Evolutionary conservation across 805 yeast species (phyloP), one percentile per base, ranked within the genome.

Genomic region (Brettanomyces sp.): DNA sequence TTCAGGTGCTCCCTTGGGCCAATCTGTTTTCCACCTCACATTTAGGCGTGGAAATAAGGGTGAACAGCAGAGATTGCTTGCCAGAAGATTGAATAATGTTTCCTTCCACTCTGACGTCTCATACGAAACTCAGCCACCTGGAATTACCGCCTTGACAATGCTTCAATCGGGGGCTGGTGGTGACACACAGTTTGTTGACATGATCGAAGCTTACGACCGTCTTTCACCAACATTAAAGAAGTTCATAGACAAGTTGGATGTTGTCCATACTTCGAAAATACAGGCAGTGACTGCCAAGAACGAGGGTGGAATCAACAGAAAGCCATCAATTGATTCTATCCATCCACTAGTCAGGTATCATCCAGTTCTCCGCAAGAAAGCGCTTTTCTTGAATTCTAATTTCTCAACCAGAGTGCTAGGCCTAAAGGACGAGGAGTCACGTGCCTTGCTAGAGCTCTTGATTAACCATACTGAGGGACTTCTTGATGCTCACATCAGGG

Each of bases 131-230:
- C 86, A 80, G 60, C 83, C 89, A 6, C 85, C 90, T 12, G 84
- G 84, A 13, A 68, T 75, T 47, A 84, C 95, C 0, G 74, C 81
- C 50, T 79, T 85, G 56, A 69, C 77, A 18, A 77, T 81, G 47
- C 66, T 82, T 42, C 84, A 82, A 43, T 53, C 59, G 9, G 55
- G 51, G 18, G 46, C 78, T 38, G 90, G 91, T 45, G 93, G 93
- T 50, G 93, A 85, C 60, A 85, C 93, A n/a, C 66, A 82, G 42
- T 85, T 82, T 58, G 76, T 85, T n/a, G 86, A 82, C 57, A 70
- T 79, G 25, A 69, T 70, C 35, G 88, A 82, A 59, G 88, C 87
- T 9, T 85, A 80, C 62, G 75, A 80, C 48, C 68, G 90, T 55
- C 69, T 85, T 45, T 82, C 90, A 1, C 84, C 85, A 23, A 73